A percentile compares a stretch with the other conserved stretches of the same genome.
These are phyloP conservation scores for Ophiostoma piceae DNA, from an alignment of 2,329 filamentous ascomycete genomes.

Conservation along the genomic window DNA sequence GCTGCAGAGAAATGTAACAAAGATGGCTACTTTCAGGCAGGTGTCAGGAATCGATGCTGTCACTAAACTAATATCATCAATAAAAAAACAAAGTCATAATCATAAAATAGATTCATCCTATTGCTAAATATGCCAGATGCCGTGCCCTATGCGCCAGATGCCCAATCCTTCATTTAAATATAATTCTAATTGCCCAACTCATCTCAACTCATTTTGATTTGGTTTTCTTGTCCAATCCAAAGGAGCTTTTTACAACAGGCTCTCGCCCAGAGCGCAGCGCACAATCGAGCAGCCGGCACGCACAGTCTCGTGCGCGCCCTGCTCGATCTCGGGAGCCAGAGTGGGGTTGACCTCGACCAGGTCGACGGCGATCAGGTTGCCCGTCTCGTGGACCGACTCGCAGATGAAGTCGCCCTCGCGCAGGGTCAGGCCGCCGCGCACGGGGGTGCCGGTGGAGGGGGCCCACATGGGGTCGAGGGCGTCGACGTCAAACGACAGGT, in stretches of 20 bases:
- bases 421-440: slow-evolving; percentile 86
- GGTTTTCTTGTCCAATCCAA: no score
- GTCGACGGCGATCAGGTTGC: slow-evolving; percentile 72
- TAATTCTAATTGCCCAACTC: not conserved
- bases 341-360: slow-evolving; percentile 77
- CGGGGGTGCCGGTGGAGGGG: slow-evolving; percentile 90
- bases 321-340: slow-evolving; percentile 54
- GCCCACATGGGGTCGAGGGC: slow-evolving; percentile 95
- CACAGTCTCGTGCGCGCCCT: slow-evolving; percentile 77
- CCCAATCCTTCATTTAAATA: not conserved
- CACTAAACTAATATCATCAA: no score
- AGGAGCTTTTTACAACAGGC: slow-evolving; percentile 56
- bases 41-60: no score
- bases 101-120: not conserved
- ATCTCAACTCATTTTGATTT: not conserved
- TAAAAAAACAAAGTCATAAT: not conserved
- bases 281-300: slow-evolving; percentile 87
- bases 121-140: not conserved
- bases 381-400: slow-evolving; percentile 75
- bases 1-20: no score
- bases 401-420: slow-evolving; percentile 97
- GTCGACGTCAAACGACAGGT: slow-evolving; percentile 95
- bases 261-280: slow-evolving; percentile 86
- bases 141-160: slow-evolving; percentile 4
- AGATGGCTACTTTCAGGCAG: no score